Evolutionary conservation across 805 yeast species (phyloP).

Genomic region (Pichia thaimueangensis): DNA sequence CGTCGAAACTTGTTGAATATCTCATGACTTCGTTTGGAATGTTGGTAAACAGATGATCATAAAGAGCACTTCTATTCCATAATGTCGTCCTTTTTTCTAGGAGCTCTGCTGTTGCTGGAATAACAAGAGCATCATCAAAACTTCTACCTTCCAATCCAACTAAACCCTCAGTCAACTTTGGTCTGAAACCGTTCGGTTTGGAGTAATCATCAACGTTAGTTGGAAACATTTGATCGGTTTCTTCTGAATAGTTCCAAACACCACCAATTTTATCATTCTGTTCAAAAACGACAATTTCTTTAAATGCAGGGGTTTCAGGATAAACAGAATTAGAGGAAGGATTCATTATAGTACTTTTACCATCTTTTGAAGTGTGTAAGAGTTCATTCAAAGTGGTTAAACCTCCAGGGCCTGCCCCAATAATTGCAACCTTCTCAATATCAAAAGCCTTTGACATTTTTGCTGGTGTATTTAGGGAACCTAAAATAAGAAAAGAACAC

Average conservation of each 20-base stretch:
- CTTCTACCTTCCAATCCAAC: background rate
- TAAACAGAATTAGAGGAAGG: background rate
- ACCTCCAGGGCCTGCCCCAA: slow-evolving; percentile 36
- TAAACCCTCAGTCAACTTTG: slow-evolving; percentile 2
- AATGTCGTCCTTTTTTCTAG: background rate
- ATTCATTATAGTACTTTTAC: slow-evolving; percentile 20
- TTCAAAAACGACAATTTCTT: slow-evolving; percentile 35
- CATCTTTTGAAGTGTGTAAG: slow-evolving; percentile 25
- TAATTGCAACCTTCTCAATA: slow-evolving; percentile 30
- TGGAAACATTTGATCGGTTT: slow-evolving; percentile 1
- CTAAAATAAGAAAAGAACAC: no score
- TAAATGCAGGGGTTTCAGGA: slow-evolving; percentile 26
- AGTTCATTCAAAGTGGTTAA: slow-evolving; percentile 27
- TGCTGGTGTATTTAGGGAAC: no score
- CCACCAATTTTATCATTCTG: slow-evolving; percentile 35
- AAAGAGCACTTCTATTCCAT: slow-evolving; percentile 23
- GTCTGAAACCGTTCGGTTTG: slow-evolving; percentile 13
- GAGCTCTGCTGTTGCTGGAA: background rate
- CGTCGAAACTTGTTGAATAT: slow-evolving; percentile 31
- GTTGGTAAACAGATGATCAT: slow-evolving; percentile 34
- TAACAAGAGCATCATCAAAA: background rate
- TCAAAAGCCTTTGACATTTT: slow-evolving; percentile 2
- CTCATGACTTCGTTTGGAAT: slow-evolving; percentile 34
- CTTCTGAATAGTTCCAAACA: slow-evolving; percentile 29
- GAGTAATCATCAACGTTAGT: slow-evolving; percentile 7